phyloP scores from a whole-genome alignment of 176 grass and related monocot species.

The Zea mays region Zm-B73-REFERENCE-NAM-5.0 NC_050101.1:150371001-150371500 shows the following conservation, averaged over 20 bases:
- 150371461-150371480: background rate
- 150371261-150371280: background rate
- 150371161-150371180: background rate
- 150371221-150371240: background rate
- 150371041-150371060: conserved; percentile 11
- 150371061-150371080: background rate
- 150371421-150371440: background rate
- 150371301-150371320: background rate
- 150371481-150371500: conserved; percentile 8
- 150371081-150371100: background rate
- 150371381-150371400: background rate
- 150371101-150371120: background rate
- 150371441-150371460: background rate
- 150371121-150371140: conserved; percentile 10
- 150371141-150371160: background rate
- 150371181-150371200: background rate
- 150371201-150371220: background rate
- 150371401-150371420: background rate
- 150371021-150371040: conserved; percentile 32
- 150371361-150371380: background rate
- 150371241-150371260: background rate
- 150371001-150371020: conserved; percentile 32
- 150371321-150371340: background rate
- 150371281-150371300: conserved; percentile 4
- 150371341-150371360: background rate